Percentiles rank a stretch among this genome's conserved stretches.
These are phyloP conservation scores for Phylloporus arenicola DNA, from an alignment of 768 basidiomycete species.

Conservation along the genomic window DNA sequence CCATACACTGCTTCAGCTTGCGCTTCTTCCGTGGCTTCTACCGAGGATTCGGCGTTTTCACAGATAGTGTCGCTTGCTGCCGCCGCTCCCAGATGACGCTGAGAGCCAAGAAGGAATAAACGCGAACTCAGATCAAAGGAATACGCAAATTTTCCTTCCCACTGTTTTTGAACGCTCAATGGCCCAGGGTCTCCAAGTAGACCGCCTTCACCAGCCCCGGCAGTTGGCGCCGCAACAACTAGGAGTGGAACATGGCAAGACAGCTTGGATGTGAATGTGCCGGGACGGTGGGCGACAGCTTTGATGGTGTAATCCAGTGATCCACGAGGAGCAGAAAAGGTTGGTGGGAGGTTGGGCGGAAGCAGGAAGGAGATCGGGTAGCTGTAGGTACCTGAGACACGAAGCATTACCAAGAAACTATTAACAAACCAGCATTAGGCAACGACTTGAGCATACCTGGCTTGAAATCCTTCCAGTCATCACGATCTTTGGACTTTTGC, in stretches of 20 bases:
- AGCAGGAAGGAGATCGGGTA: constrained; percentile 93
- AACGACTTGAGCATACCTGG: constrained; percentile 50
- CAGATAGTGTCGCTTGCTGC: neutral
- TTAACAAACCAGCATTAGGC: neutral
- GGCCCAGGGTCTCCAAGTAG: constrained; percentile 55
- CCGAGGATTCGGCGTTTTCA: neutral
- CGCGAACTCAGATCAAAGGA: constrained; percentile 72
- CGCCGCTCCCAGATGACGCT: constrained; percentile 1
- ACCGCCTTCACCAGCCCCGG: constrained; percentile 68
- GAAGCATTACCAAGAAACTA: neutral
- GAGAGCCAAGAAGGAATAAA: constrained; percentile 74
- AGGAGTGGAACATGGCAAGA: constrained; percentile 64
- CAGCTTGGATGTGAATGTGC: constrained; percentile 76
- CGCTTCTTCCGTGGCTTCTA: constrained; percentile 2
- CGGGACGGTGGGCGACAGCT: constrained; percentile 81
- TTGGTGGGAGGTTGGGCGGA: constrained; percentile 75
- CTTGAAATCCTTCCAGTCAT: constrained; percentile 84
- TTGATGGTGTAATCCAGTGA: constrained; percentile 74
- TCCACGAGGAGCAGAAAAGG: constrained; percentile 69
- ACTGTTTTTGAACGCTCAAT: constrained; percentile 79
- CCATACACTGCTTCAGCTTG: constrained; percentile 34
- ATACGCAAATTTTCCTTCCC: constrained; percentile 88
- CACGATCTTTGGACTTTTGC: constrained; percentile 36
- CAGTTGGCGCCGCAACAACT: constrained; percentile 69
- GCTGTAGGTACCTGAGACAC: constrained; percentile 72